Conservation (phyloP, 768 basidiomycete genomes). For the Boletus sp. region DNA sequence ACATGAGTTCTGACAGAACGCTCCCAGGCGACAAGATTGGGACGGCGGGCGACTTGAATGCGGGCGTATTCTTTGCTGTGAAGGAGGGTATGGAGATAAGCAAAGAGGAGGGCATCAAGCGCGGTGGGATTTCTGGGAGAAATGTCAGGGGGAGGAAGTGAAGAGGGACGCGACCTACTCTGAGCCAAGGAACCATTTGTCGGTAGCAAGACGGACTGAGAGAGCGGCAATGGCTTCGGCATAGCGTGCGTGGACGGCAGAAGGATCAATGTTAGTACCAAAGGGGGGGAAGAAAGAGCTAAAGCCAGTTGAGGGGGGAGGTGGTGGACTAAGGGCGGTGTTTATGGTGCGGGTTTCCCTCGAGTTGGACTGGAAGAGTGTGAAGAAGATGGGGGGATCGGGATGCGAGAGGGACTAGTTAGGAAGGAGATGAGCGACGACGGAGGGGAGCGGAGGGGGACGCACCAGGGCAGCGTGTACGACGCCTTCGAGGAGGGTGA, state of each 20-base stretch:
- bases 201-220: slow-evolving; percentile 69
- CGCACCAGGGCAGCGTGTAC: slow-evolving; percentile 75
- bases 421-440: slow-evolving; percentile 3
- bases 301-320: slow-evolving; percentile 68
- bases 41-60: slow-evolving; percentile 63
- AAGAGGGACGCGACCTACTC: slow-evolving; percentile 40
- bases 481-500: slow-evolving; percentile 69
- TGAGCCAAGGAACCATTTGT: slow-evolving; percentile 81
- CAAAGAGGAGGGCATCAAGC: slow-evolving; percentile 79
- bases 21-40: slow-evolving; percentile 83
- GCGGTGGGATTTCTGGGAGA: slow-evolving; percentile 67
- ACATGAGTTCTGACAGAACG: slow-evolving; percentile 60
- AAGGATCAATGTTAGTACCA: slow-evolving; percentile 53
- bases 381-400: slow-evolving; percentile 38
- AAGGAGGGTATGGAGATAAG: slow-evolving; percentile 70
- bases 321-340: slow-evolving; percentile 58
- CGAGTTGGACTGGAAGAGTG: slow-evolving; percentile 39
- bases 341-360: slow-evolving; percentile 36
- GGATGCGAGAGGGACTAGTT: slow-evolving; percentile 50
- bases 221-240: slow-evolving; percentile 69
- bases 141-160: slow-evolving; percentile 3
- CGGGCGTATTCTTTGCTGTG: slow-evolving; percentile 43
- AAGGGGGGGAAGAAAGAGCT: slow-evolving; percentile 57
- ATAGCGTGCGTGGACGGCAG: slow-evolving; percentile 55
- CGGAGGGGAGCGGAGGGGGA: slow-evolving; percentile 6